phyloP scores from a whole-genome alignment of 108 stramenopile species.

The Fistulifera pelliculosa region DNA sequence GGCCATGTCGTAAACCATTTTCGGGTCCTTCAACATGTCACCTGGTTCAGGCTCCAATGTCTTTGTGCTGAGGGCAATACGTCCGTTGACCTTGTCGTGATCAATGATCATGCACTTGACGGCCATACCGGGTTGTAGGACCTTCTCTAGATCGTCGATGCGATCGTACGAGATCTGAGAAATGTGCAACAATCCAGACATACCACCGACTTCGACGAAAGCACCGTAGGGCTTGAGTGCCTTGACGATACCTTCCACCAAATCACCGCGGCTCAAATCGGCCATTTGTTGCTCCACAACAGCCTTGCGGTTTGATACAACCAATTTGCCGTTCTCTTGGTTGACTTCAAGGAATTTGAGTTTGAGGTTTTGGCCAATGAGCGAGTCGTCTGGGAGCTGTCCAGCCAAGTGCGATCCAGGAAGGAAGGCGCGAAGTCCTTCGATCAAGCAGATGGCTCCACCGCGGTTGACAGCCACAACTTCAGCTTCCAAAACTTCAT shows the following conservation, averaged over 20 bases:
- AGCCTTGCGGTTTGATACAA: constrained; percentile 91
- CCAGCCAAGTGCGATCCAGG: constrained; percentile 92
- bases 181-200: constrained; percentile 95
- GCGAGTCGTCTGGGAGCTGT: constrained; percentile 76
- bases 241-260: constrained; percentile 87
- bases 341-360: constrained; percentile 94
- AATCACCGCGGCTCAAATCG: constrained; percentile 84
- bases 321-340: constrained; percentile 87
- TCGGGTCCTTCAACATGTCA: constrained; percentile 90
- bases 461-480: constrained; percentile 90
- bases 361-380: constrained; percentile 74
- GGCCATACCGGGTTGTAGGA: constrained; percentile 82
- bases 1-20: constrained; percentile 77
- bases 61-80: constrained; percentile 93
- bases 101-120: constrained; percentile 98
- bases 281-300: constrained; percentile 90
- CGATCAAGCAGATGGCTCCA: constrained; percentile 88
- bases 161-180: constrained; percentile 97
- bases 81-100: constrained; percentile 92
- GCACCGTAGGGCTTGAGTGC: constrained; percentile 97
- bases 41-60: constrained; percentile 95
- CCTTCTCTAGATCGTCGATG: constrained; percentile 86
- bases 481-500: constrained; percentile 84
- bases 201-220: constrained; percentile 94
- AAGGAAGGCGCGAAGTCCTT: constrained; percentile 91